These are phyloP conservation scores for Nidula microcarpa DNA, from an alignment of 768 basidiomycete genomes.

Conservation along the genomic window DNA sequence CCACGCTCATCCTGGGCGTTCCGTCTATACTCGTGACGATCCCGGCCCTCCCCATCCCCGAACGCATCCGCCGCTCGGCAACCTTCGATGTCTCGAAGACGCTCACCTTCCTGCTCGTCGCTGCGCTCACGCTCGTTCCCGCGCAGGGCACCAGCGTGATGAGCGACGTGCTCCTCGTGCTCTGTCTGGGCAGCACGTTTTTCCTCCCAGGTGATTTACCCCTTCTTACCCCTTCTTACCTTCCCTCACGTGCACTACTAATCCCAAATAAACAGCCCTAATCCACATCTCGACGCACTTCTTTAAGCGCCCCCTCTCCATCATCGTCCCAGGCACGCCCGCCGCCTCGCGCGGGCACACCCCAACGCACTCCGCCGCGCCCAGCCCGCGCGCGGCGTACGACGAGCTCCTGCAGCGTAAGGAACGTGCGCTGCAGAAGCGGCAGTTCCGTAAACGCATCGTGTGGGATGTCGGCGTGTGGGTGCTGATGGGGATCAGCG, in stretches of 20 bases:
- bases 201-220: conserved; percentile 50
- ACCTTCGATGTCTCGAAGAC: conserved; percentile 45
- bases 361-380: conserved; percentile 9
- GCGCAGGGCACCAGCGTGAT: conserved; percentile 30
- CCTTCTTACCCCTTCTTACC: neutral
- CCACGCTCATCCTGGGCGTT: conserved; percentile 54
- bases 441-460: conserved; percentile 66
- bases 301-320: conserved; percentile 79
- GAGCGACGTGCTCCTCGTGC: conserved; percentile 45
- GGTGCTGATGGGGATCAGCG: conserved; percentile 60
- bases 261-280: conserved; percentile 38
- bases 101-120: conserved; percentile 35
- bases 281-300: conserved; percentile 82
- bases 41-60: conserved; percentile 49
- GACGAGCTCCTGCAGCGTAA: conserved; percentile 84
- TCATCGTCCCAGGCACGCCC: conserved; percentile 47
- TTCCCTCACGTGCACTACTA: neutral
- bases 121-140: conserved; percentile 45
- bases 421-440: conserved; percentile 77
- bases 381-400: conserved; percentile 21
- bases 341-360: conserved; percentile 11
- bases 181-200: conserved; percentile 55
- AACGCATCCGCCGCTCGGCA: conserved; percentile 32
- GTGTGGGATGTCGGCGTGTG: conserved; percentile 86
- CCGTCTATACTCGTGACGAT: conserved; percentile 57